Evolutionary conservation across 805 yeast species (phyloP), one percentile per base, ranked within the genome.

Genomic region (Monosporozyma solicola): DNA sequence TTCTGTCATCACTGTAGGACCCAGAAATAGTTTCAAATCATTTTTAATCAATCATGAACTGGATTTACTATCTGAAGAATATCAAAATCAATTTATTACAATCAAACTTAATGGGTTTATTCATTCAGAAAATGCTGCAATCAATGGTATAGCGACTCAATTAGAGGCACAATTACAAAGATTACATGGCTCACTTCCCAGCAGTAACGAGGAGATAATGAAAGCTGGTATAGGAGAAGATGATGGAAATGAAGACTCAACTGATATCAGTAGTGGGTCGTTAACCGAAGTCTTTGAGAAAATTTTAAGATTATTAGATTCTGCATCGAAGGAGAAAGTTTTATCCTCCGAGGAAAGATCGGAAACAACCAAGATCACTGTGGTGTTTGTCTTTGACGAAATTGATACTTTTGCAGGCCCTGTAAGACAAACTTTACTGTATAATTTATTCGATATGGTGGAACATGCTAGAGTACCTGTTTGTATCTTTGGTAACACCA

Each of bases 381-480:
- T 94, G 3, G 71, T 94, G 0, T 84, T 94, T 60, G 70, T 89
- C 2, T 79, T 94, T 53, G 98, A 94, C 53, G 95, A 91, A 61
- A 79, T 92, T 53, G 97, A 94, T 52, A 73, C 76, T 41, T 94
- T 85, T 70, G 84, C 96, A 0, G 72, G 74, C 11, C 83, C 80
- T 53, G 74, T 78, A 13, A 83, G 87, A 57, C 99, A 94, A 66
- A 86, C 96, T 0, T 72, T 94, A 50, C 70, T 94, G 5, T 94
- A 94, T 66, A 92, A 91, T 61, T 70, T 94, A 46, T 87, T 94
- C 64, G 98, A 94, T 61, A 74, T 91, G 60, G 83, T 96, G 1
- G 96, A 89, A 63, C 77, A 71, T 53, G 72, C 81, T 47, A 76
- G 81, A 20, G 74, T 79, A 2, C 95, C 97, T 1, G 81, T 91